Evolutionary conservation across 2,329 filamentous ascomycete genomes (phyloP), one percentile per base, ranked within the genome.

Genomic region (Pseudocercospora crystallina): DNA sequence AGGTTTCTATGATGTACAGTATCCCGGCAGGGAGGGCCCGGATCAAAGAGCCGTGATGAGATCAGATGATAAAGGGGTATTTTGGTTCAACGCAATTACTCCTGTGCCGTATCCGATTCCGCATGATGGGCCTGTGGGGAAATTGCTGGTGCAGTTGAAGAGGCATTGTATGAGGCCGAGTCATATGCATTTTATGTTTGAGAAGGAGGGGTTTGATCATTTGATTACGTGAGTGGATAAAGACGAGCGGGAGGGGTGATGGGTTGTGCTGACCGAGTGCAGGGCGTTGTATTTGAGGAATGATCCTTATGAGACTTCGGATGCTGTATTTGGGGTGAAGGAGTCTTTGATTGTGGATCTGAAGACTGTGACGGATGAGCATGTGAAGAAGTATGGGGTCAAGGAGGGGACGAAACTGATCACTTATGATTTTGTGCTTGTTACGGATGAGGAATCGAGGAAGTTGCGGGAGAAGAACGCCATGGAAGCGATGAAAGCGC

Each of bases 161-260:
- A 75, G 89, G n/a, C 89, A 94, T 72, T 83, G 83, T 49, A 91
- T 83, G 74, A 74, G 89, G 45, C 89, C 89, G 1, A 81, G 84
- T 14, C 89, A 94, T 69, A 81, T 92, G 77, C 89, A 94, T 69
- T 94, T 94, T 63, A 94, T 95, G 87, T 90, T 95, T 72, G 82
- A 85, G 66, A 90, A 89, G 75, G 70, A 77, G 31, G 87, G 87
- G 0, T 90, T 81, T 73, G 89, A 95, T 73, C 81, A 86, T 66
- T 71, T 95, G 62, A 86, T 94, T 65, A 95, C 89, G 87, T 91
- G 76, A 57, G 84, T 83, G 9, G 9, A 29, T 9, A 8, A 8
- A 10, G 32, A 36, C 3, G 7, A 26, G 20, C 7, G 20, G 20
- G 20, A 26, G 7, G 20, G 20, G 15, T 40, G 34, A 32, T 13